phyloP scores from a whole-genome alignment of 176 grass and related monocot species.

The Chrysopogon serrulatus region DNA sequence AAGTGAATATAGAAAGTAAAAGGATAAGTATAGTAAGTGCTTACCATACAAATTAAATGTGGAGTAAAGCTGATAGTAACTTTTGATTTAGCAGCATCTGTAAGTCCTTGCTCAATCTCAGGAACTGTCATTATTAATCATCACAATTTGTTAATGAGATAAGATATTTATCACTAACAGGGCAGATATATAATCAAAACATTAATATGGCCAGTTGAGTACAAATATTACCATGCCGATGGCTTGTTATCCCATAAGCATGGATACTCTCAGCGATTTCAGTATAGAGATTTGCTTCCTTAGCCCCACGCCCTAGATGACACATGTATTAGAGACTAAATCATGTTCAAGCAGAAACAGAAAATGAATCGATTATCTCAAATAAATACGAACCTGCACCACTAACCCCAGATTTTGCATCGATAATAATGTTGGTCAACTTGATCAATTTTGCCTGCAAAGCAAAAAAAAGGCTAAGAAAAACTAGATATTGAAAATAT shows the following conservation, averaged over 20 bases:
- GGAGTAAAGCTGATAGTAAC: slow-evolving; percentile 96
- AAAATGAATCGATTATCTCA: neutral
- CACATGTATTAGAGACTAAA: neutral
- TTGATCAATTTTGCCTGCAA: slow-evolving; percentile 75
- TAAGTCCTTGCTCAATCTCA: slow-evolving; percentile 95
- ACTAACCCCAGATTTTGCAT: slow-evolving; percentile 96
- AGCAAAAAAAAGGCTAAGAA: slow-evolving; percentile 29
- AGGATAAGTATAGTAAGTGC: neutral
- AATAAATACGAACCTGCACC: slow-evolving; percentile 65
- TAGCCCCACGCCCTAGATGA: slow-evolving; percentile 85
- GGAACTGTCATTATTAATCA: slow-evolving; percentile 63
- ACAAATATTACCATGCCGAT: slow-evolving; percentile 77
- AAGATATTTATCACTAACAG: slow-evolving; percentile 16
- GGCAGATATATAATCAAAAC: slow-evolving; percentile 3
- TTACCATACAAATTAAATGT: slow-evolving; percentile 96
- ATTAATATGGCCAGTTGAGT: neutral
- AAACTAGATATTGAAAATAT: slow-evolving; percentile 2
- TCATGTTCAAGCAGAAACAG: neutral
- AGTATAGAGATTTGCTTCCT: slow-evolving; percentile 98
- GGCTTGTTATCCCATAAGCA: slow-evolving; percentile 88
- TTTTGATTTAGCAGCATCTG: slow-evolving; percentile 76
- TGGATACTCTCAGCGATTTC: slow-evolving; percentile 96
- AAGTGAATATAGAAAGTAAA: neutral
- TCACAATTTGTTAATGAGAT: slow-evolving; percentile 18
- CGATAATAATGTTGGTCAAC: slow-evolving; percentile 85